These are phyloP conservation scores for Chlamydomonas incerta DNA, from an alignment of 139 green algal genomes.

Conservation along the genomic window DNA sequence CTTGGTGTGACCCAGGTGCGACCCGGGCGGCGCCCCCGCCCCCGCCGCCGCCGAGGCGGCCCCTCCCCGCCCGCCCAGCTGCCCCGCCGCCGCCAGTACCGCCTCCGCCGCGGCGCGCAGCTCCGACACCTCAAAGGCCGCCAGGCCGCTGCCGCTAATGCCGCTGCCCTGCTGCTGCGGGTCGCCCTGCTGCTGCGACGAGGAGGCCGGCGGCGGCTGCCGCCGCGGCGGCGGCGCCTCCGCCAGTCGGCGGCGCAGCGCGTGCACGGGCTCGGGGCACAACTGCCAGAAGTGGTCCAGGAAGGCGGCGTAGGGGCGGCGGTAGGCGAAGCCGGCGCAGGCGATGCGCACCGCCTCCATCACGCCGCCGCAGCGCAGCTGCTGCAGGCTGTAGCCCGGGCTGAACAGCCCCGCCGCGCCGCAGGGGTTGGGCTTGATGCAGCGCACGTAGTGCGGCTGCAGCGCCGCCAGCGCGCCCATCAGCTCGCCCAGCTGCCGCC, in stretches of 20 bases:
- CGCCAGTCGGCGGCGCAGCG: slow-evolving; percentile 32
- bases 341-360: slow-evolving; percentile 98
- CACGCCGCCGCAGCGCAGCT: slow-evolving; percentile 96
- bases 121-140: not conserved
- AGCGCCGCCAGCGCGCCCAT: slow-evolving; percentile 91
- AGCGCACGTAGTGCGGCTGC: slow-evolving; percentile 98
- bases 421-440: slow-evolving; percentile 97
- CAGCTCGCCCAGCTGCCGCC: slow-evolving; percentile 92
- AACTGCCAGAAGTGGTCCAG: slow-evolving; percentile 94
- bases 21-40: no score
- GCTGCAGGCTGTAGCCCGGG: slow-evolving; percentile 89
- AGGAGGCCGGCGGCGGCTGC: not conserved
- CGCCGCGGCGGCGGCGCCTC: slow-evolving; percentile 53
- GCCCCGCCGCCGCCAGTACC: slow-evolving; percentile 46
- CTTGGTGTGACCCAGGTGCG: slow-evolving; percentile 88
- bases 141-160: not conserved
- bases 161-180: not conserved
- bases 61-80: not conserved
- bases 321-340: slow-evolving; percentile 91
- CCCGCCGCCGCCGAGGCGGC: no score
- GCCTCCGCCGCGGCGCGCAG: slow-evolving; percentile 41
- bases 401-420: slow-evolving; percentile 83
- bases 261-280: slow-evolving; percentile 53
- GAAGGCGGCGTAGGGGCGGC: slow-evolving; percentile 88
- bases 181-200: not conserved